A percentile compares a stretch with the other conserved stretches of the same genome.
phyloP scores from a whole-genome alignment of 1,139 yeast species.

The Geotrichum aggregatum region DNA sequence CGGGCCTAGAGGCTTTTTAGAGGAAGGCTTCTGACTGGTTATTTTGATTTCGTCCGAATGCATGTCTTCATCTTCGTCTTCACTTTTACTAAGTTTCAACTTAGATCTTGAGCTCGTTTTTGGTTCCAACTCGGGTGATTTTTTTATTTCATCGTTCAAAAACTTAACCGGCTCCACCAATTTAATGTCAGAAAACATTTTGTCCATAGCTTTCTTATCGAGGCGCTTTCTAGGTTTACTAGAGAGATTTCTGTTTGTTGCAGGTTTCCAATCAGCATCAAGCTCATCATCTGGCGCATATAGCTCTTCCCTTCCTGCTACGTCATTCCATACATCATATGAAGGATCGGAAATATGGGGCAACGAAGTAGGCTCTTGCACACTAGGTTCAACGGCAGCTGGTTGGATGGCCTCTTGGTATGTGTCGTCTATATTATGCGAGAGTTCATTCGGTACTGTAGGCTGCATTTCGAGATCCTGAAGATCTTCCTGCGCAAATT shows the following conservation, averaged over 20 bases:
- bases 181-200: neutral
- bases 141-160: no score
- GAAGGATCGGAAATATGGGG: neutral
- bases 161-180: neutral
- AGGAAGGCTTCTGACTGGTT: no score
- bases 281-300: slow-evolving; percentile 13
- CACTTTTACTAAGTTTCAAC: neutral
- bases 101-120: neutral
- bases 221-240: neutral
- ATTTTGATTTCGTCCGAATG: no score
- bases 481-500: no score
- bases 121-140: neutral
- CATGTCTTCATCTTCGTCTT: neutral
- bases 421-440: no score
- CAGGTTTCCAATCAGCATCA: slow-evolving; percentile 2
- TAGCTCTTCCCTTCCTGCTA: slow-evolving; percentile 2
- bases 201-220: neutral
- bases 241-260: neutral
- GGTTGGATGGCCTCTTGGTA: no score
- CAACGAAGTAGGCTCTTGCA: no score
- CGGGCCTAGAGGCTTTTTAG: no score
- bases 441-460: neutral
- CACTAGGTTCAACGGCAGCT: no score
- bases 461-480: neutral
- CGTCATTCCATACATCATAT: slow-evolving; percentile 11